Base-by-base conservation (phyloP, 2,329 filamentous ascomycete genomes). In the Colletotrichum paranaense region DNA sequence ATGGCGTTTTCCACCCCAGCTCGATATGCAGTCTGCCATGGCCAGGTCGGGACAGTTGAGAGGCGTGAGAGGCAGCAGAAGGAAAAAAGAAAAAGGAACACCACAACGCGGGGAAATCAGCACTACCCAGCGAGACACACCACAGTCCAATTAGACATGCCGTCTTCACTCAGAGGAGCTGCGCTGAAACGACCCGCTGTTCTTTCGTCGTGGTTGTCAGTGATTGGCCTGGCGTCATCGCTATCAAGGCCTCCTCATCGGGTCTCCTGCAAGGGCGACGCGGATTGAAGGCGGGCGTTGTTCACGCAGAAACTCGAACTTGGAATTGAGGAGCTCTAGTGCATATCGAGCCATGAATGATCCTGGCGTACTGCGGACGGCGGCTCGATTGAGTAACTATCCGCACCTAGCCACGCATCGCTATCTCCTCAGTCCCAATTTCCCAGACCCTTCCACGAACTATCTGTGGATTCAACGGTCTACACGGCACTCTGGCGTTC, bases 91-190 rank as follows among this genome's bases (percentile, higher is more conserved):
- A 24, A 24, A 56, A 35, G 26, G 52, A 55, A 71, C n/a, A 56
- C 14, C 46, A 32, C 68, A 63, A 14, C 58, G 58, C 58, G 69
- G 64, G 68, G 53, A 49, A 63, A 49, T 57, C 46, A 62, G 30
- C 62, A 56, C 24, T n/a, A 24, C 32, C 22, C 56, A 30, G 42
- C 55, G 53, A 52, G 35, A 42, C 62, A 49, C 57, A 46, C 49
- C 22, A 26, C 52, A 67, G 71, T 59, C 74, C 67, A 75, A 68
- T 74, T 65, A 63, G 70, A 73, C 62, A 67, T 49, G 38, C n/a
- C 32, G 57, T n/a, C 57, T n/a, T 46, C 62, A 42, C 22, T 42
- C 24, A 30, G 57, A 65, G 62, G 74, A 55, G 55, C 58, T 52
- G 42, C 60, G 67, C 67, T 75, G 67, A 75, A 75, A 74, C 74